Evolutionary conservation across 805 yeast species (phyloP).

Genomic region (Suhomyces canberraensis): DNA sequence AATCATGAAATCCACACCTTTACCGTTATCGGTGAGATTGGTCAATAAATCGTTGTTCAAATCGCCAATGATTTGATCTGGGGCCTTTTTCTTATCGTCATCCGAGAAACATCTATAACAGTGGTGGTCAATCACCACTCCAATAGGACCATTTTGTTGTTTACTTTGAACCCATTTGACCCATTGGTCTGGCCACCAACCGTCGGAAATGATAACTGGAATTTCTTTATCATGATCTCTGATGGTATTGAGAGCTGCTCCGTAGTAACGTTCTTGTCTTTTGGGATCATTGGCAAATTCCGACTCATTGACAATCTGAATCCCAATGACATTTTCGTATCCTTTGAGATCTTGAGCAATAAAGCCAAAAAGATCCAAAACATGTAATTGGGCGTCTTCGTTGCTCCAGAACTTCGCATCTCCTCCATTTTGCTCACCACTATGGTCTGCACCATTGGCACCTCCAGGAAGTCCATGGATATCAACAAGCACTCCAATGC

Average conservation of each 20-base stretch:
- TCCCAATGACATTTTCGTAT: slow-evolving; percentile 70
- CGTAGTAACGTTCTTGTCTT: slow-evolving; percentile 59
- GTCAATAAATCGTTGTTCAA: slow-evolving; percentile 49
- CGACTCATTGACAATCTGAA: slow-evolving; percentile 86
- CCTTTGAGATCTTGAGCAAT: slow-evolving; percentile 56
- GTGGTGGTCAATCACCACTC: slow-evolving; percentile 80
- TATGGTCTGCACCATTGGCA: slow-evolving; percentile 82
- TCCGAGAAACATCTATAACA: slow-evolving; percentile 84
- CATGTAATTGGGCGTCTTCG: slow-evolving; percentile 38
- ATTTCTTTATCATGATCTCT: slow-evolving; percentile 51
- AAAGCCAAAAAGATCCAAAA: slow-evolving; percentile 52
- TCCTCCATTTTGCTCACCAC: slow-evolving; percentile 59
- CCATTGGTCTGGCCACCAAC: slow-evolving; percentile 89
- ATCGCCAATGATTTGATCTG: slow-evolving; percentile 59
- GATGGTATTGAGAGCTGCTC: slow-evolving; percentile 59
- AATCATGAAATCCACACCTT: slow-evolving; percentile 65
- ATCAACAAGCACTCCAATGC: slow-evolving; percentile 78
- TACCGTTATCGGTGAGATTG: slow-evolving; percentile 41
- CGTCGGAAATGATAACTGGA: slow-evolving; percentile 84
- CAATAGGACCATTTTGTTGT: slow-evolving; percentile 38
- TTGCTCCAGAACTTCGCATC: slow-evolving; percentile 64
- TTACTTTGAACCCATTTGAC: slow-evolving; percentile 58
- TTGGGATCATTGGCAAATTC: slow-evolving; percentile 54
- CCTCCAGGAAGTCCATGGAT: slow-evolving; percentile 91
- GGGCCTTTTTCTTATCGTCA: slow-evolving; percentile 61